Conservation (phyloP, 2,329 filamentous ascomycete species). For the Ceratocystis ficicola region DNA sequence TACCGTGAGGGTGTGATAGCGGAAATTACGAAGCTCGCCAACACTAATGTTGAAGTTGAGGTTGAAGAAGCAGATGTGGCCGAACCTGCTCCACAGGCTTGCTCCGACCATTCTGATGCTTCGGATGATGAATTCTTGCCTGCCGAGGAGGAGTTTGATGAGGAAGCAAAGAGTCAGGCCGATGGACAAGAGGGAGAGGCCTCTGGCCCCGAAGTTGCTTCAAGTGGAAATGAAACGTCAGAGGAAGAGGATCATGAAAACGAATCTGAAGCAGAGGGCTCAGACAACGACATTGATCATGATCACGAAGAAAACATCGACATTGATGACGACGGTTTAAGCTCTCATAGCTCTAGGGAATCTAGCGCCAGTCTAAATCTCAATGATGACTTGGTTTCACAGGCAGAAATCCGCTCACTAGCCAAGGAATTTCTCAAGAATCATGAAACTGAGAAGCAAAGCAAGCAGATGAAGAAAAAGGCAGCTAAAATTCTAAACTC, state of each 20-base stretch:
- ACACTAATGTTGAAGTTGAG: constrained; percentile 22
- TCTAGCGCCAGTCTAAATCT: constrained; percentile 39
- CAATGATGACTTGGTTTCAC: constrained; percentile 37
- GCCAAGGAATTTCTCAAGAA: constrained; percentile 74
- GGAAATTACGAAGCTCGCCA: constrained; percentile 73
- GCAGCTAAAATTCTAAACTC: constrained; percentile 63
- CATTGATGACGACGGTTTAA: constrained; percentile 39
- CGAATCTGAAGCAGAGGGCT: constrained; percentile 19
- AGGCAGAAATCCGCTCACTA: constrained; percentile 60
- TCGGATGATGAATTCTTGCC: constrained; percentile 28
- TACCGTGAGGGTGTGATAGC: constrained; percentile 92
- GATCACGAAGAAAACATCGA: constrained; percentile 28
- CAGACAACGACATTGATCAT: constrained; percentile 17
- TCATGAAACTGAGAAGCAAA: constrained; percentile 65
- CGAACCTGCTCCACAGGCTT: constrained; percentile 22
- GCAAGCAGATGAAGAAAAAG: constrained; percentile 63
- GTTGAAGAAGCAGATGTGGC: constrained; percentile 26
- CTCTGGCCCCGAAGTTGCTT: background rate
- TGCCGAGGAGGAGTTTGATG: constrained; percentile 24
- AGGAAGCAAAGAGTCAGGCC: constrained; percentile 22
- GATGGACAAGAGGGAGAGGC: constrained; percentile 25
- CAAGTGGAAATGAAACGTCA: constrained; percentile 7
- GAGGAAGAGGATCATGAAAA: constrained; percentile 10
- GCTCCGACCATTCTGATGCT: constrained; percentile 23
- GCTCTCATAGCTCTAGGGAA: constrained; percentile 47